Evolutionary conservation across 1,284 basidiomycete genomes (phyloP).

Genomic region (Cerrena zonata): DNA sequence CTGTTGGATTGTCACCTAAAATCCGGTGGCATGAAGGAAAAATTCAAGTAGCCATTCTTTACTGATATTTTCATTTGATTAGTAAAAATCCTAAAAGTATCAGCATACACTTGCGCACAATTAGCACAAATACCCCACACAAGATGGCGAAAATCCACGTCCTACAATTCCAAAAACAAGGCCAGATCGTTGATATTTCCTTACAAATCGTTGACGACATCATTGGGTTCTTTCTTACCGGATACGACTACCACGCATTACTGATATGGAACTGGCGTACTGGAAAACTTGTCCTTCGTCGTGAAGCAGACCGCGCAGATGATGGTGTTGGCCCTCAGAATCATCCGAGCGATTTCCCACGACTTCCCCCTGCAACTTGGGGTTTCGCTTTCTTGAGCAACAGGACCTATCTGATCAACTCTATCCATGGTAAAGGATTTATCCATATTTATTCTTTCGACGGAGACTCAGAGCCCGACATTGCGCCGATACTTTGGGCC

Average conservation of each 20-base stretch:
- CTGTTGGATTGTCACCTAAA: too few species aligned
- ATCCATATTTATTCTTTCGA: constrained; percentile 38
- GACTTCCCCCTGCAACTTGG: constrained; percentile 27
- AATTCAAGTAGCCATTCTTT: too few species aligned
- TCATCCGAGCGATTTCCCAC: background rate
- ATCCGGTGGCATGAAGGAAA: too few species aligned
- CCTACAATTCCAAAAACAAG: constrained; percentile 24
- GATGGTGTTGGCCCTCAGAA: background rate
- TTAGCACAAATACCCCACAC: constrained; percentile 40
- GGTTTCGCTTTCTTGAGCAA: constrained; percentile 46
- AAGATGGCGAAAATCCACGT: constrained; percentile 23
- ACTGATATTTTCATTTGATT: too few species aligned
- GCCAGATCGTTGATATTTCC: constrained; percentile 30
- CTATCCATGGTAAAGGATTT: constrained; percentile 24
- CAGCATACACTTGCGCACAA: constrained; percentile 33
- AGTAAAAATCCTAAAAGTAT: too few species aligned
- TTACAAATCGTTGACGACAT: constrained; percentile 50
- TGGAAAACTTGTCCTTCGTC: constrained; percentile 32
- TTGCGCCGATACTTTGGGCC: constrained; percentile 18
- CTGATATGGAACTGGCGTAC: constrained; percentile 53
- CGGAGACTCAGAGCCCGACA: constrained; percentile 1
- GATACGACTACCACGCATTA: constrained; percentile 34
- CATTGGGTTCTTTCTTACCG: constrained; percentile 35
- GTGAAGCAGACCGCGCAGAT: background rate
- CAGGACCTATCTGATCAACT: constrained; percentile 41